These are phyloP conservation scores for Neocucurbitaria cava DNA, from an alignment of 2,329 filamentous ascomycete species.

Conservation along the genomic window DNA sequence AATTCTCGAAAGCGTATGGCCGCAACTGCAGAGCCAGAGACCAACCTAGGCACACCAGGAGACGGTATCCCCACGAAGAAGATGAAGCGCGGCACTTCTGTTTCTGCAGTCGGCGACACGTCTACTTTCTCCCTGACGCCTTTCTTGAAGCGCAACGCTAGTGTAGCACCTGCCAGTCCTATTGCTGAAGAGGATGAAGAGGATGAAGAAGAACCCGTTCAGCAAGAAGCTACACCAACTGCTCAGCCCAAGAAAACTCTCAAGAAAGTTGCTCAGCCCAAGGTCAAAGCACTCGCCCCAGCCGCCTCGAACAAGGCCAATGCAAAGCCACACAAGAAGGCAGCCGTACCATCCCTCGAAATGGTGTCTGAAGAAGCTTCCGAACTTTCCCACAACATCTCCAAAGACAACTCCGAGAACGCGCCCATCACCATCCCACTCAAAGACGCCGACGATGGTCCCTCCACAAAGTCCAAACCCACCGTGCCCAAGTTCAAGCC, in stretches of 20 bases:
- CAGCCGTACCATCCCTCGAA: conserved; percentile 48
- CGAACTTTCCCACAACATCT: conserved; percentile 34
- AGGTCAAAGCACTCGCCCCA: conserved; percentile 53
- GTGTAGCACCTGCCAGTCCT: conserved; percentile 57
- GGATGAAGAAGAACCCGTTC: conserved; percentile 33
- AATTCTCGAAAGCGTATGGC: conserved; percentile 52
- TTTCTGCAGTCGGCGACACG: conserved; percentile 76
- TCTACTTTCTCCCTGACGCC: conserved; percentile 94
- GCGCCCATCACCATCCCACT: conserved; percentile 37
- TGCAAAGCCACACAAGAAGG: conserved; percentile 52
- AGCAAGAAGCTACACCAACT: conserved; percentile 39
- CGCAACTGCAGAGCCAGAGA: conserved; percentile 56
- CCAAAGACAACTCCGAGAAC: conserved; percentile 51
- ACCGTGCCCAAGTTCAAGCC: conserved; percentile 47
- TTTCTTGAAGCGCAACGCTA: conserved; percentile 80
- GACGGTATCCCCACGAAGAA: conserved; percentile 56
- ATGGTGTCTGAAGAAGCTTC: conserved; percentile 53
- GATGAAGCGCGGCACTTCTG: conserved; percentile 57
- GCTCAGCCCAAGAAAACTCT: conserved; percentile 36
- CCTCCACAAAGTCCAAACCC: conserved; percentile 41
- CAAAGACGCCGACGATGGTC: conserved; percentile 43
- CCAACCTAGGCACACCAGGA: conserved; percentile 58
- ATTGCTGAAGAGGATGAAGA: conserved; percentile 44
- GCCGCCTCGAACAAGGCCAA: conserved; percentile 55
- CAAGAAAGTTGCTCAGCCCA: conserved; percentile 38